Percentiles rank a stretch among this genome's conserved stretches.
Conservation (phyloP, 371 early-diverging fungal genomes). For the Rhizopus arrhizus region DNA sequence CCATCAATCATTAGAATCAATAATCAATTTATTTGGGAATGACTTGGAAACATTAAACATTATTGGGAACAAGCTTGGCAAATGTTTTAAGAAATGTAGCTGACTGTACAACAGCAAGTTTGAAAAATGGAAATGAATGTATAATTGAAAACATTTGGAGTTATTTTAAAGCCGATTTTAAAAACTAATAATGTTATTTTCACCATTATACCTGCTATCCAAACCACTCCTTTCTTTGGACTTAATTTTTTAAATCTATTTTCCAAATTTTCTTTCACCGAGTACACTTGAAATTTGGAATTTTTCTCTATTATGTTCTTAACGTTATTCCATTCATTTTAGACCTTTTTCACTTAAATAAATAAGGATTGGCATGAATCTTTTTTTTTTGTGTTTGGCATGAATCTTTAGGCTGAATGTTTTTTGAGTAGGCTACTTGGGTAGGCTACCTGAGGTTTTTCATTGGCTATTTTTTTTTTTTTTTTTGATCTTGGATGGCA, state of each 20-base stretch:
- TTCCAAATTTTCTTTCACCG: constrained; percentile 1
- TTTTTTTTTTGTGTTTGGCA: constrained; percentile 10
- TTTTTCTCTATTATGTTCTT: constrained; percentile 7
- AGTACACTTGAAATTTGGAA: constrained; percentile 6
- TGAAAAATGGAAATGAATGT: constrained; percentile 12
- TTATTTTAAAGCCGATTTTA: constrained; percentile 15
- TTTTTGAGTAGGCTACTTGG: constrained; percentile 5
- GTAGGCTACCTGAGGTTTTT: constrained; percentile 5
- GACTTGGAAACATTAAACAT: constrained; percentile 14
- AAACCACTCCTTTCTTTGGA: background rate
- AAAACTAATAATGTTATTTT: constrained; percentile 7
- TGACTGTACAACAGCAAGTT: constrained; percentile 18
- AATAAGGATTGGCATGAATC: constrained; percentile 11
- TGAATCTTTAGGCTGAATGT: background rate
- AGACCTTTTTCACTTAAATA: background rate
- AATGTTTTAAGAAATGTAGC: constrained; percentile 15
- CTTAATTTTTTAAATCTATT: constrained; percentile 3
- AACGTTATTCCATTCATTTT: constrained; percentile 4
- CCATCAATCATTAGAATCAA: constrained; percentile 13
- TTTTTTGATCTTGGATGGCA: background rate
- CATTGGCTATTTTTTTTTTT: constrained; percentile 7
- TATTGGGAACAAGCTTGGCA: constrained; percentile 18
- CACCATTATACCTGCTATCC: constrained; percentile 1
- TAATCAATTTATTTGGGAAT: constrained; percentile 15
- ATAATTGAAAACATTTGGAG: constrained; percentile 8